These are phyloP conservation scores for Podila epicladia DNA, from an alignment of 192 early-diverging fungal species.

Conservation along the genomic window DNA sequence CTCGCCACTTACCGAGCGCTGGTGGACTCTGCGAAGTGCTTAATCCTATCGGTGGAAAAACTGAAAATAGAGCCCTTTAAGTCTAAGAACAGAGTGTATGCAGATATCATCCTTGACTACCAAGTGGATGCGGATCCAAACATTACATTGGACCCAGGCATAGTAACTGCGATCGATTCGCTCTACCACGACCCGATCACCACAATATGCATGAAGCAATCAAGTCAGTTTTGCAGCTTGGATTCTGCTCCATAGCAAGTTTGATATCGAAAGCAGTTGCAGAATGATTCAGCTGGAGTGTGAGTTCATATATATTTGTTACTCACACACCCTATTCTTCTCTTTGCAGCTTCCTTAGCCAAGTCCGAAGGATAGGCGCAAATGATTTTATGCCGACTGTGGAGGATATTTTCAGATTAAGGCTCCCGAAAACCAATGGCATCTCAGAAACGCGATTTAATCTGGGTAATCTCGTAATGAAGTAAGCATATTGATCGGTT, in stretches of 20 bases:
- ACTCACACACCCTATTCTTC: not conserved
- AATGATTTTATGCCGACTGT: constrained; percentile 90
- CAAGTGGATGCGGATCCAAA: constrained; percentile 59
- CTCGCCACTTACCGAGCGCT: constrained; percentile 87
- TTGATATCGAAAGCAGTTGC: not conserved
- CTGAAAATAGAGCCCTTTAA: constrained; percentile 63
- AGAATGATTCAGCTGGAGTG: no score
- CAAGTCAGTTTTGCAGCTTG: constrained; percentile 84
- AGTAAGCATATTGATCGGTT: constrained; percentile 45
- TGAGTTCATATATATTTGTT: not conserved
- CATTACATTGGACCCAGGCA: constrained; percentile 64
- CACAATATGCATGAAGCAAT: constrained; percentile 65
- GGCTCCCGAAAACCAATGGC: constrained; percentile 96
- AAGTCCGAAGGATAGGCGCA: constrained; percentile 85
- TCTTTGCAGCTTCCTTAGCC: constrained; percentile 81
- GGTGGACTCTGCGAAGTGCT: constrained; percentile 81
- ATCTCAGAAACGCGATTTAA: constrained; percentile 97
- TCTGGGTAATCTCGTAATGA: constrained; percentile 89
- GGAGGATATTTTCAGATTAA: constrained; percentile 93
- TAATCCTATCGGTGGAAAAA: constrained; percentile 77
- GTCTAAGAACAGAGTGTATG: constrained; percentile 55
- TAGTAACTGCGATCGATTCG: constrained; percentile 70
- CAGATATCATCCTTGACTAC: constrained; percentile 38
- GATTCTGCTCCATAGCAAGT: constrained; percentile 87
- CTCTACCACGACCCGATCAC: constrained; percentile 77